Conservation (phyloP, 805 yeast genomes). For the Candida pini region DNA sequence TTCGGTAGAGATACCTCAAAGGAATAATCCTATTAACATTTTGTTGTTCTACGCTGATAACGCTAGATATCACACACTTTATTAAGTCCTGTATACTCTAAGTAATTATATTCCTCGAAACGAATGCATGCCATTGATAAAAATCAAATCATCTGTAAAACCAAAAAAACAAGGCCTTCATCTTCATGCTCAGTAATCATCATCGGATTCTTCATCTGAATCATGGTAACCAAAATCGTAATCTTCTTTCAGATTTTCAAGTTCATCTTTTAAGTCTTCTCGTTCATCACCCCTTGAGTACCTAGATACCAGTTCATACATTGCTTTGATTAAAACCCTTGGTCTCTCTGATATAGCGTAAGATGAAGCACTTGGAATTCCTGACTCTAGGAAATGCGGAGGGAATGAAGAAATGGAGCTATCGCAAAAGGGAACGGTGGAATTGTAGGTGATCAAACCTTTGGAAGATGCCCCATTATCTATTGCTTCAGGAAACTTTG, state of each 20-base stretch:
- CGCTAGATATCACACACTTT: too few species aligned
- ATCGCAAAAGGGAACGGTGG: slow-evolving; percentile 8
- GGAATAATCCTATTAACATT: slow-evolving; percentile 32
- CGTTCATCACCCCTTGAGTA: slow-evolving; percentile 40
- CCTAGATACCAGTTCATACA: slow-evolving; percentile 22
- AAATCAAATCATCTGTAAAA: too few species aligned
- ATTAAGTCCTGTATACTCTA: neutral
- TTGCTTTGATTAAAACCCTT: slow-evolving; percentile 14
- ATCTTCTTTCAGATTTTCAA: slow-evolving; percentile 37
- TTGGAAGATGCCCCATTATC: slow-evolving; percentile 15
- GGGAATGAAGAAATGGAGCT: slow-evolving; percentile 31
- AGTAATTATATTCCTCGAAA: too few species aligned
- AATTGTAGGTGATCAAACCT: slow-evolving; percentile 10
- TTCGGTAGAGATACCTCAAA: slow-evolving; percentile 53
- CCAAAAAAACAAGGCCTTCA: too few species aligned
- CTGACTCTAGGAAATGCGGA: slow-evolving; percentile 8
- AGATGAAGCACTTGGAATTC: slow-evolving; percentile 8
- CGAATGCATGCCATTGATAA: too few species aligned
- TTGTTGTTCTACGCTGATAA: too few species aligned
- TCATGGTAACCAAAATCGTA: slow-evolving; percentile 49
- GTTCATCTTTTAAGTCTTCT: slow-evolving; percentile 46
- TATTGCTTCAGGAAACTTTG: slow-evolving; percentile 6
- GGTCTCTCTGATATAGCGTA: slow-evolving; percentile 22
- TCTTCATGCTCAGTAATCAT: slow-evolving; percentile 8
- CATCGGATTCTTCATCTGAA: slow-evolving; percentile 38